Base-by-base conservation (phyloP, 148 eudicot genomes). In the Vaccinium myrtillus region DNA sequence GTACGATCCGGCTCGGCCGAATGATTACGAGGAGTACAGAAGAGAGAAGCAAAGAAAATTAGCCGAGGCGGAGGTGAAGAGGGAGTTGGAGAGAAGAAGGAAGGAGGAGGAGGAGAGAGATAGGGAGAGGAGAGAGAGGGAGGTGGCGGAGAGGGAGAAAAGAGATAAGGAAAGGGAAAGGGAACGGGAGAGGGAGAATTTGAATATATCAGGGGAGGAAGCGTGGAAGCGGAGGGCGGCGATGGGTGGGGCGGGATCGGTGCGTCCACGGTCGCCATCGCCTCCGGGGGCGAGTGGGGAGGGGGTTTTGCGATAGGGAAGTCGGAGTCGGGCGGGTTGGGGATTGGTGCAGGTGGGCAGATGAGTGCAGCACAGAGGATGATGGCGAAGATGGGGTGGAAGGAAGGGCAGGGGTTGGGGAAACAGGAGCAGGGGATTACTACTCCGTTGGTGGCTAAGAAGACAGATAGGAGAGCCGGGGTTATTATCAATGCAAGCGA, bases 301-400 rank as follows among this genome's bases (percentile, higher is more conserved):
- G 6, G 92, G 4, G 98, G 98, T 69, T 96, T 96, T 86, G 83
- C 88, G 43, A 96, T 96, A 2, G 98, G 94, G 87, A 95, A 89
- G 81, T 93, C 98, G 39, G 99, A 94, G 86, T 92, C 92, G 13
- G 98, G 90, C 1, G 99, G 99, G 11, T 85, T 96, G 67, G 99
- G 99, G 18, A 87, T 96, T 0, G 99, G 99, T 46, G 98, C 98
- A 0, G 99, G 98, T 1, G 99, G 99, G 79, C 94, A 94, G 58
- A 96, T 96, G 99, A 96, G 98, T 11, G 95, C 95, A 0, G 99
- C 99, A 0, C 99, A 96, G 88, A 89, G 99, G 84, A 96, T 96
- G 99, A 96, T 96, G 99, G 98, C 98, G 14, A 96, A 93, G 86
- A 96, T 96, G 99, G 99, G 99, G 65, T 96, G 99, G 99, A 96